Base-by-base conservation (phyloP, 768 basidiomycete genomes). In the Kwoniella heveanensis region DNA sequence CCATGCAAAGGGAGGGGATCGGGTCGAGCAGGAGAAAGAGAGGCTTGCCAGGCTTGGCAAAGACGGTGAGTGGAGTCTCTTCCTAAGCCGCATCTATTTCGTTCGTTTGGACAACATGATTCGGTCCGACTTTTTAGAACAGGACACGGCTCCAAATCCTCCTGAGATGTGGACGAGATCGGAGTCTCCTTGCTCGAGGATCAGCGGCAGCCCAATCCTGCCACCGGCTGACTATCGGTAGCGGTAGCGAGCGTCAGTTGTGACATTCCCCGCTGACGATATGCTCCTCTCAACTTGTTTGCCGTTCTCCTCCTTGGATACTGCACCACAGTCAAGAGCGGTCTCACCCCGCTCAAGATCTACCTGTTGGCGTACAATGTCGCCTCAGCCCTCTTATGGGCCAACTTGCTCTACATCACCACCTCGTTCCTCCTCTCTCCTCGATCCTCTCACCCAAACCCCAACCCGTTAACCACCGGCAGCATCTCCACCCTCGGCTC, bases 311-410 rank as follows among this genome's bases (percentile, higher is more conserved):
- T 24, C 21, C 7, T 26, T 44, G 19, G n/a, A n/a, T n/a, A n/a
- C n/a, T n/a, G n/a, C n/a, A n/a, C 13, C 55, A 10, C 39, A 61
- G 57, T 58, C 59, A 60, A 46, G 27, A 53, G 62, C 44, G 52
- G 65, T 26, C 60, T 73, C 6, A 70, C 72, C 10, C 71, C 74
- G 0, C 29, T 77, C 61, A 77, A 75, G 39, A 53, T 67, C 77
- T 96, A 95, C 81, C 84, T 97, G 2, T 70, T 90, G 59, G 77
- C 81, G 0, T 97, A 93, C 84, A 96, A 97, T 81, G 69, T 84
- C 66, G 72, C 88, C 36, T 92, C 91, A 0, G 83, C 88, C 0
- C 51, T 86, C 15, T 88, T 88, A 49, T 97, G 94, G 94, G 78
- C 79, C 0, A 86, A 86, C 79, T 80, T 95, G 64, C 87, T 95